phyloP scores from a whole-genome alignment of 1,139 yeast genomes.

The Yamadazyma dushanensis region DNA sequence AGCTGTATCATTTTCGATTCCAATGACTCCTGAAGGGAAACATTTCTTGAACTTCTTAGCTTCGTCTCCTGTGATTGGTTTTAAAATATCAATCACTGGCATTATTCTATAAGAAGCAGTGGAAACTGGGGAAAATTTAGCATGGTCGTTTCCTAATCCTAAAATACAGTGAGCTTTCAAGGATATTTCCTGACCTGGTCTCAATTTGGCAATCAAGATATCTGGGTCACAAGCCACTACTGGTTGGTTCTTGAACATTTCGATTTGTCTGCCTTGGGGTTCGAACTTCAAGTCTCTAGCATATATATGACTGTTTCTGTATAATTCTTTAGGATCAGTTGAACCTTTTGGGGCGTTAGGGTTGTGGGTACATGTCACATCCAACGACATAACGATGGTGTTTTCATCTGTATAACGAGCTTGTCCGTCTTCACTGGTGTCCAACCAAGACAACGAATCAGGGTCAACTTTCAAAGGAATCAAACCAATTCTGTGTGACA shows the following conservation, averaged over 20 bases:
- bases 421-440: slow-evolving; percentile 58
- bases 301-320: slow-evolving; percentile 81
- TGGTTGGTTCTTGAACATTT: slow-evolving; percentile 64
- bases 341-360: slow-evolving; percentile 79
- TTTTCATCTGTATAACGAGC: slow-evolving; percentile 82
- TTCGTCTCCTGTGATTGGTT: slow-evolving; percentile 73
- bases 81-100: slow-evolving; percentile 81
- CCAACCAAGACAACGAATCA: slow-evolving; percentile 81
- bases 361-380: slow-evolving; percentile 80
- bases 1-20: slow-evolving; percentile 66
- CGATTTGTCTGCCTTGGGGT: slow-evolving; percentile 87
- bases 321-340: slow-evolving; percentile 80
- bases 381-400: slow-evolving; percentile 80
- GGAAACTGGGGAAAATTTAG: slow-evolving; percentile 94
- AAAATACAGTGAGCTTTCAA: slow-evolving; percentile 87
- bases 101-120: slow-evolving; percentile 95
- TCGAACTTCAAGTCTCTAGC: slow-evolving; percentile 87
- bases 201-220: slow-evolving; percentile 82
- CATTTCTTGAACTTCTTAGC: slow-evolving; percentile 84
- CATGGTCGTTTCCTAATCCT: slow-evolving; percentile 94
- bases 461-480: slow-evolving; percentile 91
- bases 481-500: slow-evolving; percentile 92
- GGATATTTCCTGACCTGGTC: slow-evolving; percentile 96
- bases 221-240: slow-evolving; percentile 84
- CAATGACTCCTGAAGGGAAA: slow-evolving; percentile 93